Evolutionary conservation across 768 basidiomycete species (phyloP).

Genomic region (Chalciporus pseudorubinellus): DNA sequence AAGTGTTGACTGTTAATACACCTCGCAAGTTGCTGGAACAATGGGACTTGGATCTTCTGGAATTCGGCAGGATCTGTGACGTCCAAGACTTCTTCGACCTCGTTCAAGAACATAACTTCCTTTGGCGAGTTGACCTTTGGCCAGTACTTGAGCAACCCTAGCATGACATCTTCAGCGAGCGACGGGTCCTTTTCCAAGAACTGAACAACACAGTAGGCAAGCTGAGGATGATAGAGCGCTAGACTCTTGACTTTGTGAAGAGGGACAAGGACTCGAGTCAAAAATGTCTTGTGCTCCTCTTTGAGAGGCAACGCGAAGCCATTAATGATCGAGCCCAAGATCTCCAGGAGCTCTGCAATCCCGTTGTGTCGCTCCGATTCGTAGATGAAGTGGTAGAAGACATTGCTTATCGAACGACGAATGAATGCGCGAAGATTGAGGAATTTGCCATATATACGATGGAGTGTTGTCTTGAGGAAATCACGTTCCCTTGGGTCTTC

Average conservation of each 20-base stretch:
- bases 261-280: constrained; percentile 90
- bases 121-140: constrained; percentile 99
- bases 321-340: constrained; percentile 98
- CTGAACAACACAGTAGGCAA: constrained; percentile 98
- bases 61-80: constrained; percentile 97
- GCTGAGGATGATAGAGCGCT: constrained; percentile 98
- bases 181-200: constrained; percentile 95
- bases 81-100: constrained; percentile 98
- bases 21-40: constrained; percentile 92
- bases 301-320: constrained; percentile 97
- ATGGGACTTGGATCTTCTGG: constrained; percentile 87
- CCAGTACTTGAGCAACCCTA: constrained; percentile 96
- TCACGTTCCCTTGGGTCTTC: constrained; percentile 99
- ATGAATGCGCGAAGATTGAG: constrained; percentile 98
- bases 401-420: constrained; percentile 98
- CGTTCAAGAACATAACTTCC: constrained; percentile 99
- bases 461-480: constrained; percentile 97
- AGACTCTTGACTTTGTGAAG: constrained; percentile 97
- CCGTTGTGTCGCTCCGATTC: constrained; percentile 99
- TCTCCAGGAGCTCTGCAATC: constrained; percentile 96
- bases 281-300: constrained; percentile 98
- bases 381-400: constrained; percentile 99
- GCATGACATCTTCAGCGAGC: constrained; percentile 92
- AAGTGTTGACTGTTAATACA: constrained; percentile 99
- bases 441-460: constrained; percentile 99